These are phyloP conservation scores for Lactifluus subvellereus DNA, from an alignment of 768 basidiomycete species.

Conservation along the genomic window DNA sequence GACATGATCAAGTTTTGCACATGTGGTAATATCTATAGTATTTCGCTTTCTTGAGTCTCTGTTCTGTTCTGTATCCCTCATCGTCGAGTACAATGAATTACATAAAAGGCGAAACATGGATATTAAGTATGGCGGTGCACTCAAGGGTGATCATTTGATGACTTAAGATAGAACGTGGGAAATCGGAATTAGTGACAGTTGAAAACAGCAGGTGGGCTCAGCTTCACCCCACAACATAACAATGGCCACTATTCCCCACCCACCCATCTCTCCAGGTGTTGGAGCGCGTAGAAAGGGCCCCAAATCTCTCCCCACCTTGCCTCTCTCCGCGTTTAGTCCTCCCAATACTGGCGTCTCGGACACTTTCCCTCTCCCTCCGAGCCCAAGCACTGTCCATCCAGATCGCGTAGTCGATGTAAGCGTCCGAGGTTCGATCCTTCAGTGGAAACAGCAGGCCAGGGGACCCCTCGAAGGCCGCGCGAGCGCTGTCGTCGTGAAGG, in stretches of 20 bases:
- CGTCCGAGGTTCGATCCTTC: conserved; percentile 42
- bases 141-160: too few species aligned
- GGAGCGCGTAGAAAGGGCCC: conserved; percentile 53
- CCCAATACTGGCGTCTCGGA: conserved; percentile 65
- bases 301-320: conserved; percentile 64
- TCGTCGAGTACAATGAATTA: too few species aligned
- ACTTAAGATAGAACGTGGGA: too few species aligned
- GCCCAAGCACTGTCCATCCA: conserved; percentile 63
- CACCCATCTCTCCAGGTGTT: conserved; percentile 39
- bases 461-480: conserved; percentile 41
- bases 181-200: too few species aligned
- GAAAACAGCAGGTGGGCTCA: not conserved
- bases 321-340: conserved; percentile 68
- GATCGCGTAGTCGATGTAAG: conserved; percentile 61
- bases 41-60: too few species aligned
- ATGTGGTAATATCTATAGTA: too few species aligned
- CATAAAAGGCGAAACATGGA: too few species aligned
- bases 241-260: conserved; percentile 18
- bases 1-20: too few species aligned
- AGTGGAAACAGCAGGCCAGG: conserved; percentile 51
- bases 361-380: conserved; percentile 60
- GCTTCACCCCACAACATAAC: not conserved
- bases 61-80: too few species aligned
- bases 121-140: too few species aligned
- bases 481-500: conserved; percentile 44